Evolutionary conservation across 2,329 filamentous ascomycete species (phyloP).

Genomic region (Ophiostoma piceae): DNA sequence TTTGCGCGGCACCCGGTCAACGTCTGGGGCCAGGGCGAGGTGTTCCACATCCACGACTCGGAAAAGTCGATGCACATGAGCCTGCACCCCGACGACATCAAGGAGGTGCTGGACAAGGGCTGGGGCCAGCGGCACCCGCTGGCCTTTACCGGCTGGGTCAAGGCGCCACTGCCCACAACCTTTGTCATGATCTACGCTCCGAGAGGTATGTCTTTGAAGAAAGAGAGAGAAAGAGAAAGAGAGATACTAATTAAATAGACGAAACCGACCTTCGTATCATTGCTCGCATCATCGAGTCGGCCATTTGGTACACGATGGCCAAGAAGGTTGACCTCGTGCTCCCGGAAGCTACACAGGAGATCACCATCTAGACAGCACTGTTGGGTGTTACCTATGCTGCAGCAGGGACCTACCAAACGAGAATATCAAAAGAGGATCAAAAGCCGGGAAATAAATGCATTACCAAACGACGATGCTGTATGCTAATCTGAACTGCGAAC

Average conservation of each 20-base stretch:
- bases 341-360: neutral
- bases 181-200: slow-evolving; percentile 84
- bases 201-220: slow-evolving; percentile 38
- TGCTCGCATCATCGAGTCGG: slow-evolving; percentile 65
- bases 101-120: slow-evolving; percentile 63
- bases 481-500: neutral
- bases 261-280: slow-evolving; percentile 63
- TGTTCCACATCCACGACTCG: slow-evolving; percentile 72
- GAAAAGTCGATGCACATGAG: slow-evolving; percentile 76
- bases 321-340: slow-evolving; percentile 38
- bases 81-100: slow-evolving; percentile 72
- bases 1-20: slow-evolving; percentile 64
- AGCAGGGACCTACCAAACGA: too few species aligned
- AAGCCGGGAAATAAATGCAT: neutral
- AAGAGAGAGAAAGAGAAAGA: neutral
- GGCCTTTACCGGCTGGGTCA: slow-evolving; percentile 60
- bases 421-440: neutral
- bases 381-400: neutral
- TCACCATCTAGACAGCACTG: neutral
- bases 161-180: slow-evolving; percentile 63
- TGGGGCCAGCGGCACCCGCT: slow-evolving; percentile 72
- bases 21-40: slow-evolving; percentile 70
- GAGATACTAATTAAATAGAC: slow-evolving; percentile 35
- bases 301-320: slow-evolving; percentile 59
- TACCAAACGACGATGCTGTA: neutral